A percentile compares a stretch with the other conserved stretches of the same genome.
phyloP scores from a whole-genome alignment of 176 grass and related monocot genomes.

The Oryza rufipogon region DNA sequence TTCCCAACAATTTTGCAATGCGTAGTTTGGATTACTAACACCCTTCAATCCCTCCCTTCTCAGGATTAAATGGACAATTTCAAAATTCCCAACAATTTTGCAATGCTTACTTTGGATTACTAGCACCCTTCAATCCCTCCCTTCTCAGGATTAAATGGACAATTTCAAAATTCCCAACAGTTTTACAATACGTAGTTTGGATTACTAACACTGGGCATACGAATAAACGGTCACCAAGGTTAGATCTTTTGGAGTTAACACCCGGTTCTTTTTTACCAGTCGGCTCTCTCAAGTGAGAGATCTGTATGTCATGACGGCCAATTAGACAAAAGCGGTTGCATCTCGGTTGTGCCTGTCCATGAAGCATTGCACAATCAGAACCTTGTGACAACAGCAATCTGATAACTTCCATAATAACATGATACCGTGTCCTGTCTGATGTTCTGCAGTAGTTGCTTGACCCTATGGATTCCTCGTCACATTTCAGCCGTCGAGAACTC shows the following conservation, averaged over 20 bases:
- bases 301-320: background rate
- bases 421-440: slow-evolving; percentile 22
- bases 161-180: too few species aligned
- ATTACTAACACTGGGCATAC: background rate
- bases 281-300: background rate
- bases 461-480: background rate
- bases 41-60: too few species aligned
- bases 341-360: slow-evolving; percentile 31
- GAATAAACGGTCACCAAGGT: background rate
- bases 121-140: too few species aligned
- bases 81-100: too few species aligned
- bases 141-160: too few species aligned
- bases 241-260: too few species aligned
- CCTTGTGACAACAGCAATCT: background rate
- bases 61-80: too few species aligned
- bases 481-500: slow-evolving; percentile 1
- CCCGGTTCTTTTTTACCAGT: background rate
- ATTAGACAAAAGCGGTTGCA: background rate
- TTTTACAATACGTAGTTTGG: background rate
- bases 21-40: too few species aligned
- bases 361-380: slow-evolving; percentile 32
- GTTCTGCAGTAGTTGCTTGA: slow-evolving; percentile 31
- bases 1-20: too few species aligned
- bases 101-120: too few species aligned
- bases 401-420: background rate